Percentiles rank a stretch among this genome's conserved stretches.
Evolutionary conservation across 768 basidiomycete species (phyloP).

Genomic region (Multifurca ochricompacta): DNA sequence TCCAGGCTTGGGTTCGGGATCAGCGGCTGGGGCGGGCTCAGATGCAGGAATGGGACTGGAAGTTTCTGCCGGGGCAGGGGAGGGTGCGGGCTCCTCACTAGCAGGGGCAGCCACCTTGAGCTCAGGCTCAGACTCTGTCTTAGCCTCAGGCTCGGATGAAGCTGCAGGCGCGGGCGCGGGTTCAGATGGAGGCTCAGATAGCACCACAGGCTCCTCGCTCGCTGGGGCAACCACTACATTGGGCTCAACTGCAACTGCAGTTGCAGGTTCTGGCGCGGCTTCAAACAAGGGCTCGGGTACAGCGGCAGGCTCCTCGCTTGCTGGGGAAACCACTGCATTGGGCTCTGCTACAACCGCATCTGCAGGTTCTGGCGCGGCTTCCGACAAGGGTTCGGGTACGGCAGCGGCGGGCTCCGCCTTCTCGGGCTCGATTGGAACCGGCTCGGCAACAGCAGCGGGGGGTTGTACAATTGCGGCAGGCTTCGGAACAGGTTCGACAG

Average conservation of each 20-base stretch:
- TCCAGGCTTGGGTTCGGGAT: conserved; percentile 2
- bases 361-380: too few relatives aligned
- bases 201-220: too few relatives aligned
- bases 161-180: not conserved
- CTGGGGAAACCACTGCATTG: too few relatives aligned
- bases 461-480: not conserved
- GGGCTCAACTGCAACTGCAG: not conserved
- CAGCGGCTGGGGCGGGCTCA: not conserved
- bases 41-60: not conserved
- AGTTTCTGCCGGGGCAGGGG: not conserved
- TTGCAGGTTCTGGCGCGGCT: not conserved
- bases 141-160: not conserved
- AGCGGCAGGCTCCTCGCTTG: too few relatives aligned
- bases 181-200: not conserved
- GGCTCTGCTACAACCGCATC: too few relatives aligned
- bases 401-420: too few relatives aligned
- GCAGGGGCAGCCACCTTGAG: not conserved
- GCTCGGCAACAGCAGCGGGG: too few relatives aligned
- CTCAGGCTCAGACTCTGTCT: not conserved
- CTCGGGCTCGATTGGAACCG: too few relatives aligned
- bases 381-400: too few relatives aligned
- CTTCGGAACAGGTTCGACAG: not conserved
- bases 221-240: not conserved
- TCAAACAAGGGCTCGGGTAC: not conserved
- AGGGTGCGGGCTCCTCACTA: not conserved